Base-by-base conservation (phyloP, 768 basidiomycete genomes). In the Clitopilus passeckerianus region DNA sequence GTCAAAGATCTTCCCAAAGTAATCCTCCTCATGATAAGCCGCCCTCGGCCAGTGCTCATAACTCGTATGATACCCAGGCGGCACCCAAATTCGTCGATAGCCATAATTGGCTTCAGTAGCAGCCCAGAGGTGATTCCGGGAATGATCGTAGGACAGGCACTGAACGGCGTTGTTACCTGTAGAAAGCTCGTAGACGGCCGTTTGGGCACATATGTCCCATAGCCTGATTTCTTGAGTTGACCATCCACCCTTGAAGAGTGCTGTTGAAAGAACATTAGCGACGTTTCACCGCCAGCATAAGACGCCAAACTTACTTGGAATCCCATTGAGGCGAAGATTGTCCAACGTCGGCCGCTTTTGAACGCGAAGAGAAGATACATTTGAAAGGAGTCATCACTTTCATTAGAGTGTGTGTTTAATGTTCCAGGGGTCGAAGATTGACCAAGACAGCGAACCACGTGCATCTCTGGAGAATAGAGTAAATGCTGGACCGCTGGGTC, bases 81-180 rank as follows among this genome's bases (percentile, higher is more conserved):
- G n/a, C 54, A 9, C 30, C 64, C 63, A 6, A 58, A 37, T 15
- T 67, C 60, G 61, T 72, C 69, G 15, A 72, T 61, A 57, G 74
- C 66, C 3, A 34, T 30, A 64, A 5, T 41, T n/a, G 2, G 37
- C 37, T n/a, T 15, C n/a, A 14, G 79, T 78, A 4, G 70, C 67
- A 5, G 74, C 77, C 60, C 71, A 77, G 8, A 79, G 66, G 4
- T 69, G 57, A n/a, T 67, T 67, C 30, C 58, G 63, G 4, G 24
- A 53, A 12, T 33, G 59, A 55, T 75, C 74, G 77, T 75, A 79
- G 1, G 67, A 67, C 58, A 80, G 62, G 6, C 62, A 63, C 1
- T 46, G 52, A 1, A 80, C 78, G 1, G 57, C 30, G 59, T 79
- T 81, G 61, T 80, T 81, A 4, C 79, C 79, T 6, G 77, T 78